phyloP scores from a whole-genome alignment of 768 basidiomycete genomes.

The Obba rivulosa region DNA sequence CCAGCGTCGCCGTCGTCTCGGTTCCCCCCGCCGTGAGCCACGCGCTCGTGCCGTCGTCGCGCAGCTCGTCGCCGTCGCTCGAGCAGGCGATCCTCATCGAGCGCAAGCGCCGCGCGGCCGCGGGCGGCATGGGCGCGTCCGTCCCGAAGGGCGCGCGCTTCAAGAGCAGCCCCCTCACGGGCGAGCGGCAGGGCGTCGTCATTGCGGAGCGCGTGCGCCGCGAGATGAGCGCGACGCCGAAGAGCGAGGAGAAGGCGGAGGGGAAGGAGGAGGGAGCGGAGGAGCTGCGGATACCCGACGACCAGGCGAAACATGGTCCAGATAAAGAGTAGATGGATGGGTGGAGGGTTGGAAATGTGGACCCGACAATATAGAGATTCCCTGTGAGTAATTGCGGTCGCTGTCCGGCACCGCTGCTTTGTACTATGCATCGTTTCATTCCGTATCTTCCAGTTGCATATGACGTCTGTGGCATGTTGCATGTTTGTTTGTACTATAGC shows the following conservation, averaged over 20 bases:
- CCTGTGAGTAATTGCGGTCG: background rate
- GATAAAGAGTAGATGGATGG: constrained; percentile 22
- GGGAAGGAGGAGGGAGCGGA: constrained; percentile 1
- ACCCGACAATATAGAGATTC: background rate
- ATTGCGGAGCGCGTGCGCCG: constrained; percentile 44
- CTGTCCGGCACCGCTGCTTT: background rate
- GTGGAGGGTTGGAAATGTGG: constrained; percentile 1
- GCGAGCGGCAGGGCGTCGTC: constrained; percentile 39
- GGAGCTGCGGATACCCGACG: constrained; percentile 29
- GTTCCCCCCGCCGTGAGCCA: constrained; percentile 6
- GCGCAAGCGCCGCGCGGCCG: constrained; percentile 48
- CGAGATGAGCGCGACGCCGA: constrained; percentile 1
- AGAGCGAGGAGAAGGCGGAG: background rate
- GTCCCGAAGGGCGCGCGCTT: constrained; percentile 50
- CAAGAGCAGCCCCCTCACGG: constrained; percentile 68
- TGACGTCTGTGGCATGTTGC: background rate
- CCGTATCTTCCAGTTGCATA: background rate
- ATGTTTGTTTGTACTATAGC: background rate
- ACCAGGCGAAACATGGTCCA: constrained; percentile 29
- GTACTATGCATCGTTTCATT: background rate
- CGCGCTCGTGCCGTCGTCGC: constrained; percentile 20
- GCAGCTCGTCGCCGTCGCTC: constrained; percentile 46
- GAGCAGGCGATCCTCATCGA: constrained; percentile 69
- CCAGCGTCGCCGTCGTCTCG: constrained; percentile 7
- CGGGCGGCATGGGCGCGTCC: constrained; percentile 15